phyloP scores from a whole-genome alignment of 169 alveolate species.

The Cryptosporidium muris region DNA sequence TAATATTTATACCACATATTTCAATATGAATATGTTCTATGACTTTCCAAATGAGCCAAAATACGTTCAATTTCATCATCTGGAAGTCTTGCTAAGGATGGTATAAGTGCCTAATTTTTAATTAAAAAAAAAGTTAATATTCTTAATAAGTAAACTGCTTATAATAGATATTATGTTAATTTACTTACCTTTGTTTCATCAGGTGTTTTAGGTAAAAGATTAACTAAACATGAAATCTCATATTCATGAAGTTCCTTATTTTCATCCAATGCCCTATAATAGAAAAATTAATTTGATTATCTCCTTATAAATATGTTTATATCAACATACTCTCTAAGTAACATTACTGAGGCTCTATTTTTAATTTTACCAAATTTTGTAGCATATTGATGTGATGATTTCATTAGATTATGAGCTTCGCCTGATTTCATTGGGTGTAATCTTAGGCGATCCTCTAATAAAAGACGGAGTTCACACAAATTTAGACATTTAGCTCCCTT shows the following conservation, averaged over 20 bases:
- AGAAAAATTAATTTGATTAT: constrained; percentile 3
- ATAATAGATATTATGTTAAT: not conserved
- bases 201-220: constrained; percentile 84
- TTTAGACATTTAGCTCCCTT: constrained; percentile 32
- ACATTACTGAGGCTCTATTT: constrained; percentile 82
- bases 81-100: constrained; percentile 55
- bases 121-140: not conserved
- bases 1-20: not conserved
- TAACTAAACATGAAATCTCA: constrained; percentile 87
- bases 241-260: constrained; percentile 86
- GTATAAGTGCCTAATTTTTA: constrained; percentile 25
- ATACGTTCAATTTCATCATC: constrained; percentile 57
- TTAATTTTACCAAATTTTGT: constrained; percentile 81
- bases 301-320: not conserved
- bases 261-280: constrained; percentile 82
- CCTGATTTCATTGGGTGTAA: constrained; percentile 30
- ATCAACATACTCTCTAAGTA: constrained; percentile 80
- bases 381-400: constrained; percentile 81
- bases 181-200: constrained; percentile 84
- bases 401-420: constrained; percentile 72
- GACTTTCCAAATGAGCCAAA: constrained; percentile 49
- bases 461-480: constrained; percentile 37
- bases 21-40: constrained; percentile 63
- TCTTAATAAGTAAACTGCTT: not conserved
- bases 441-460: constrained; percentile 60